These are phyloP conservation scores for Blastomyces silverae DNA, from an alignment of 2,329 filamentous ascomycete genomes.

Conservation along the genomic window DNA sequence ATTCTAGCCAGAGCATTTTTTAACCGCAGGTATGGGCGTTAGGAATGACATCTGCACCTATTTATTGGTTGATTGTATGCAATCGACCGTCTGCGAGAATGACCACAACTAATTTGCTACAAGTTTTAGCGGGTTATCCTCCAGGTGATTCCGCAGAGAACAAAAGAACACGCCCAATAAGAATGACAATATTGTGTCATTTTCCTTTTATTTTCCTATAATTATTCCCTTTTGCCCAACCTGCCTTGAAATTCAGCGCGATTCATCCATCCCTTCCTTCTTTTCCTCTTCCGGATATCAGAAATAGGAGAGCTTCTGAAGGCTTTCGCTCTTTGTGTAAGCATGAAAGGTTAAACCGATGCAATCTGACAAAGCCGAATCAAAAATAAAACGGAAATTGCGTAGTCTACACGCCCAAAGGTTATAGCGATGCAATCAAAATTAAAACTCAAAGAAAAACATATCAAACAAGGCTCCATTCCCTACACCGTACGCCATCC, in stretches of 20 bases:
- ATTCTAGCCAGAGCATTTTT: too few relatives aligned
- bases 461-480: slow-evolving; percentile 4
- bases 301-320: not conserved
- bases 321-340: not conserved
- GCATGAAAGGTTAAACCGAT: not conserved
- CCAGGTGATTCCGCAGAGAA: not conserved
- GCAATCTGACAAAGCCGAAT: not conserved
- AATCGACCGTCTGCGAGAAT: not conserved
- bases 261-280: not conserved
- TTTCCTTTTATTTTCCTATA: not conserved
- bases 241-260: not conserved
- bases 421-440: slow-evolving; percentile 1
- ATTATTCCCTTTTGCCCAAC: not conserved
- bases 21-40: too few relatives aligned
- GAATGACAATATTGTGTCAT: not conserved
- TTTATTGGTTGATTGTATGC: not conserved
- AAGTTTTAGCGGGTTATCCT: not conserved
- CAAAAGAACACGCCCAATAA: not conserved
- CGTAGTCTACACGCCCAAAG: slow-evolving; percentile 1
- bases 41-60: not conserved
- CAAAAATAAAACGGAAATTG: not conserved
- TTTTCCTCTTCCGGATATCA: not conserved
- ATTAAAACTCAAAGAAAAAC: not conserved
- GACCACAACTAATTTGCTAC: not conserved
- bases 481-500: slow-evolving; percentile 9